Conservation (phyloP, 495 filamentous ascomycete genomes). For the Hypoxylon fragiforme region DNA sequence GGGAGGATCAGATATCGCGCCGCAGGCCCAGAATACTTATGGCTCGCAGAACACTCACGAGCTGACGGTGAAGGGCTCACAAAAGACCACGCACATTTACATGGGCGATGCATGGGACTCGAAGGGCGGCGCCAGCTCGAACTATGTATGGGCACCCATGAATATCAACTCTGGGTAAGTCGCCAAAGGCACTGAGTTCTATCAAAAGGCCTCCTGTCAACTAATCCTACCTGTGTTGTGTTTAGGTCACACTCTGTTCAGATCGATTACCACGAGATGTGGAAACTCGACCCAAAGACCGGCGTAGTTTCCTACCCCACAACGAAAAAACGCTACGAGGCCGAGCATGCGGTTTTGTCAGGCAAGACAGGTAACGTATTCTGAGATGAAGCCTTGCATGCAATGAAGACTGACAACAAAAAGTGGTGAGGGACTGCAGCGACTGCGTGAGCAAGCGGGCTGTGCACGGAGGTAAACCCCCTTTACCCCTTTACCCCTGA, state of each 20-base stretch:
- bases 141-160: slow-evolving; percentile 49
- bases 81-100: slow-evolving; percentile 48
- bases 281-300: slow-evolving; percentile 49
- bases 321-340: slow-evolving; percentile 41
- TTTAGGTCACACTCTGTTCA: slow-evolving; percentile 37
- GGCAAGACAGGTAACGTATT: slow-evolving; percentile 35
- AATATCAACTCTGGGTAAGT: slow-evolving; percentile 39
- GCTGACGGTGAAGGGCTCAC: slow-evolving; percentile 44
- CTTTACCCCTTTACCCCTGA: not conserved
- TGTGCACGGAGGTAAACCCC: slow-evolving; percentile 33
- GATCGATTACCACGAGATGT: slow-evolving; percentile 50
- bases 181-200: not conserved
- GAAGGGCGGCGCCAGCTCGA: slow-evolving; percentile 43
- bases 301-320: slow-evolving; percentile 43
- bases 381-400: not conserved
- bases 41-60: slow-evolving; percentile 52
- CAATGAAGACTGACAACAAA: slow-evolving; percentile 5
- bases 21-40: slow-evolving; percentile 48
- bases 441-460: slow-evolving; percentile 38
- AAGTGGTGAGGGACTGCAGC: slow-evolving; percentile 32
- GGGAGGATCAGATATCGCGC: slow-evolving; percentile 46
- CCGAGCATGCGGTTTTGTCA: slow-evolving; percentile 36
- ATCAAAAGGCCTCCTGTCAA: not conserved
- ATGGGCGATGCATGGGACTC: slow-evolving; percentile 52
- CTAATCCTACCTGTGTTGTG: not conserved